Conservation (phyloP, 805 yeast genomes). For the Hanseniaspora hatyaiensis region DNA sequence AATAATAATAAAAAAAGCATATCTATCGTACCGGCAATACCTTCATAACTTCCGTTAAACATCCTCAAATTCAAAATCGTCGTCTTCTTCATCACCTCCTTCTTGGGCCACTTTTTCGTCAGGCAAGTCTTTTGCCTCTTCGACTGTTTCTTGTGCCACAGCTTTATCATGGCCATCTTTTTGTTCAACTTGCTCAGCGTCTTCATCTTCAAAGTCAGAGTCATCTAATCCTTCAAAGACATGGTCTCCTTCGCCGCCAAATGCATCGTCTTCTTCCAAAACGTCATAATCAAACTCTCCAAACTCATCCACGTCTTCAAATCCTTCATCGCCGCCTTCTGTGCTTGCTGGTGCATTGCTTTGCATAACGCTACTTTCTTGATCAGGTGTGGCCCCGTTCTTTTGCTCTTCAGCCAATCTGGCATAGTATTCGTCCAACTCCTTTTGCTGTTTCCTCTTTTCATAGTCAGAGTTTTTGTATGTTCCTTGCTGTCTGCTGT, state of each 20-base stretch:
- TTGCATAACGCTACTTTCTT: conserved; percentile 32
- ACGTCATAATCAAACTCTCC: conserved; percentile 18
- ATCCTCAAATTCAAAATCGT: conserved; percentile 31
- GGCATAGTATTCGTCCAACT: conserved; percentile 63
- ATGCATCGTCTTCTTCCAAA: conserved; percentile 16
- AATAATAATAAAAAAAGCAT: neutral
- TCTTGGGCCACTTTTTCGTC: conserved; percentile 16
- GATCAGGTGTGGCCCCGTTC: conserved; percentile 46
- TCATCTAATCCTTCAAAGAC: conserved; percentile 21
- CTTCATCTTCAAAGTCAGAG: conserved; percentile 16
- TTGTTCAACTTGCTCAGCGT: conserved; percentile 6
- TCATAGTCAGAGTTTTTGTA: conserved; percentile 32
- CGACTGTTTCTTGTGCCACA: neutral
- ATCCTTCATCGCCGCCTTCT: conserved; percentile 21
- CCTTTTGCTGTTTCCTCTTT: conserved; percentile 60
- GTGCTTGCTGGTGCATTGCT: conserved; percentile 34
- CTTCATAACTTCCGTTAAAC: conserved; percentile 18
- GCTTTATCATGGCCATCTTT: neutral
- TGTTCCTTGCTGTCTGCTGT: conserved; percentile 17
- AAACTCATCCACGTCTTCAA: conserved; percentile 23
- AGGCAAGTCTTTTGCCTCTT: neutral
- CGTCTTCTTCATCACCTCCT: conserved; percentile 28
- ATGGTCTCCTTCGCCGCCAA: conserved; percentile 16
- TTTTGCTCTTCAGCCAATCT: conserved; percentile 61
- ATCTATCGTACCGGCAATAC: no score